These are phyloP conservation scores for Fusarium tanahbumbuense DNA, from an alignment of 2,329 filamentous ascomycete genomes.

Conservation along the genomic window DNA sequence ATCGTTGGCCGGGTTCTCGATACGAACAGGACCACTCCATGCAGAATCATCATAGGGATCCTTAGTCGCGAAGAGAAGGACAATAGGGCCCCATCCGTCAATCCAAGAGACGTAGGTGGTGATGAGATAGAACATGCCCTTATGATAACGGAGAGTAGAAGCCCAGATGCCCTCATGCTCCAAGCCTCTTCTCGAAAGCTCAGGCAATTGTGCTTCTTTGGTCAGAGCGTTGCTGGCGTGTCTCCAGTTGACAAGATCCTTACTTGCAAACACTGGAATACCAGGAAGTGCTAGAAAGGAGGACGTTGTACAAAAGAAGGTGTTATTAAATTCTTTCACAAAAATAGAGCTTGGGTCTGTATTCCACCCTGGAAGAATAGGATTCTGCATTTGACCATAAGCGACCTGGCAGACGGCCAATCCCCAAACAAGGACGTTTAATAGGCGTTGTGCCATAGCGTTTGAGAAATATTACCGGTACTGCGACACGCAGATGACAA, in stretches of 20 bases:
- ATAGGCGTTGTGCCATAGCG: not conserved
- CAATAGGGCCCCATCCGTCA: not conserved
- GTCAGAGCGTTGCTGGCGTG: conserved; percentile 54
- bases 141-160: not conserved
- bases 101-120: not conserved
- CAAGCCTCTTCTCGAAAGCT: conserved; percentile 8
- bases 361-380: conserved; percentile 61
- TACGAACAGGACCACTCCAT: not conserved
- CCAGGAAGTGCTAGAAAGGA: conserved; percentile 64
- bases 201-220: conserved; percentile 55
- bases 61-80: not conserved
- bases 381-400: conserved; percentile 48
- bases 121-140: not conserved
- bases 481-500: no score
- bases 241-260: conserved; percentile 62
- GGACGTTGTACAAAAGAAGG: conserved; percentile 63
- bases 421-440: not conserved
- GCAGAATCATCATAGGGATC: not conserved
- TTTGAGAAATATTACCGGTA: no score
- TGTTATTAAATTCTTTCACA: conserved; percentile 46
- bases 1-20: not conserved
- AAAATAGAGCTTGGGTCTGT: conserved; percentile 58
- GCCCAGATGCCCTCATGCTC: not conserved
- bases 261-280: conserved; percentile 62
- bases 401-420: not conserved